These are phyloP conservation scores for Pythium phragmitis DNA, from an alignment of 352 stramenopile species.

Conservation along the genomic window DNA sequence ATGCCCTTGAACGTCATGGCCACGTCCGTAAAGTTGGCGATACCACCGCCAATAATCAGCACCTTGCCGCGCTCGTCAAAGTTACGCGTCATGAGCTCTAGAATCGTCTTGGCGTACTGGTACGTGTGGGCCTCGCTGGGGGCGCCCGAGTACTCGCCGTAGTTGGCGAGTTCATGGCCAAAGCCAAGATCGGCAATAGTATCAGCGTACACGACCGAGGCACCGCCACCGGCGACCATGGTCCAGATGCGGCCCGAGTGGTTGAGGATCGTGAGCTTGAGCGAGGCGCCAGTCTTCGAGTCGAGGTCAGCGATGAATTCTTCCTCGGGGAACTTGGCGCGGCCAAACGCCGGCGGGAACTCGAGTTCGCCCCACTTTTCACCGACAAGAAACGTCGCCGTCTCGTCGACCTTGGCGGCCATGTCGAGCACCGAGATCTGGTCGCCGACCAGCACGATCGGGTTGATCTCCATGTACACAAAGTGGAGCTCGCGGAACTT, in stretches of 20 bases:
- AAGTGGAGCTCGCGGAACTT: constrained; percentile 96
- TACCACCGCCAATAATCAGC: constrained; percentile 96
- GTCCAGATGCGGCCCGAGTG: constrained; percentile 95
- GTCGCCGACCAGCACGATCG: constrained; percentile 92
- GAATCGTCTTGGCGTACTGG: constrained; percentile 96
- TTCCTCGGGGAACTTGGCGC: constrained; percentile 95
- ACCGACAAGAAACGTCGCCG: constrained; percentile 92
- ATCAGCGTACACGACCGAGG: constrained; percentile 96
- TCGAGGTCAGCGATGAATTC: constrained; percentile 95
- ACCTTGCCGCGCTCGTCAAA: constrained; percentile 92
- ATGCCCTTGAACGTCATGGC: constrained; percentile 97
- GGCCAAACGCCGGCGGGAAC: constrained; percentile 95
- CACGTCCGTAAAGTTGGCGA: constrained; percentile 98
- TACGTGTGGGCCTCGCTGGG: constrained; percentile 96
- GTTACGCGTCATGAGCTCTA: constrained; percentile 94
- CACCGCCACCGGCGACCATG: constrained; percentile 96
- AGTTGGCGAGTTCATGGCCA: constrained; percentile 95
- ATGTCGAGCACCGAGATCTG: constrained; percentile 95
- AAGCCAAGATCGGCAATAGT: constrained; percentile 96
- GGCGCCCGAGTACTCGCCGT: constrained; percentile 97
- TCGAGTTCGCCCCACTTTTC: constrained; percentile 92
- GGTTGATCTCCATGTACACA: constrained; percentile 98
- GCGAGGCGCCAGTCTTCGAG: constrained; percentile 93
- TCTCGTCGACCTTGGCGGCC: constrained; percentile 97
- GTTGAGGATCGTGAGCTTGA: constrained; percentile 98